Conservation (phyloP, 2,329 filamentous ascomycete genomes). For the Tympanopsis confertula region DNA sequence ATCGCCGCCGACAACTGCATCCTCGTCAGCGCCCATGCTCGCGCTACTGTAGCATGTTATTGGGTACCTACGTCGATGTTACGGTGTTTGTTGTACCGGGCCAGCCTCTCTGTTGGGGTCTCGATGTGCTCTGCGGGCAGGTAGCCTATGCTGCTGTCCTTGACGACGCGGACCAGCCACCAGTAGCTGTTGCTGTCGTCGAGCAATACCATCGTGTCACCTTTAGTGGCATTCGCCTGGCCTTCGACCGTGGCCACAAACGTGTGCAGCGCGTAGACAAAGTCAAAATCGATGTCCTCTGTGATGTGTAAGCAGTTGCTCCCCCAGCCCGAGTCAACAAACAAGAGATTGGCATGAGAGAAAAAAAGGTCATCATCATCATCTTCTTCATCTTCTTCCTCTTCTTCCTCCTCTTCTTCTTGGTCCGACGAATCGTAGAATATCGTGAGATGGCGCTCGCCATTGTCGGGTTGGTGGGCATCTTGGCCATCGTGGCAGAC, state of each 20-base stretch:
- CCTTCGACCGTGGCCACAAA: conserved; percentile 69
- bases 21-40: conserved; percentile 3
- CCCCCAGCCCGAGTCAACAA: conserved; percentile 63
- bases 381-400: conserved; percentile 17
- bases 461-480: conserved; percentile 18
- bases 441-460: conserved; percentile 6
- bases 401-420: conserved; percentile 28
- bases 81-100: conserved; percentile 63
- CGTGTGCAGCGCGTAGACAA: conserved; percentile 66
- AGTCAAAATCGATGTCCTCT: conserved; percentile 76
- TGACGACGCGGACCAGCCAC: conserved; percentile 68
- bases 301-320: conserved; percentile 74
- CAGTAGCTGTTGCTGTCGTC: conserved; percentile 73
- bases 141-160: conserved; percentile 70
- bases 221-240: conserved; percentile 67
- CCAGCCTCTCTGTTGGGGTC: conserved; percentile 62
- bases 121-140: conserved; percentile 68
- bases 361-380: conserved; percentile 51
- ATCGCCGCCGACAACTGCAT: conserved; percentile 55
- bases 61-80: conserved; percentile 54
- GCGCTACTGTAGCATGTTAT: not conserved
- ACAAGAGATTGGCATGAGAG: conserved; percentile 40
- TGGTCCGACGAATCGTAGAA: conserved; percentile 6
- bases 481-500: conserved; percentile 12
- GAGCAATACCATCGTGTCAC: conserved; percentile 67